Evolutionary conservation across 1,284 basidiomycete genomes (phyloP).

Genomic region (Polyporus tsugae): DNA sequence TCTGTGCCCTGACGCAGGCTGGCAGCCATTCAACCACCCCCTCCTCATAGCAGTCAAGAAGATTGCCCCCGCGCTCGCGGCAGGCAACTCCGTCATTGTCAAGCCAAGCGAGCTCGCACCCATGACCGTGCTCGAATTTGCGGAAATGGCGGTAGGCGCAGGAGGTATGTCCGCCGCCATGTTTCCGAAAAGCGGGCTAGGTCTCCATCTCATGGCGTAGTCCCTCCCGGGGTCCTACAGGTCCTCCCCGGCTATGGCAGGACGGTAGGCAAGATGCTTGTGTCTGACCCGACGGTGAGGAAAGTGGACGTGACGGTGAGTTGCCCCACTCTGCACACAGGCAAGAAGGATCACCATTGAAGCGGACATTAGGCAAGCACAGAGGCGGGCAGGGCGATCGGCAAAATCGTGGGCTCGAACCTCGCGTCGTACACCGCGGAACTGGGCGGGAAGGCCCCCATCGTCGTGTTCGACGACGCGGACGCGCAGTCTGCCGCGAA

Average conservation of each 20-base stretch:
- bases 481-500: constrained; percentile 76
- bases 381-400: constrained; percentile 73
- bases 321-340: constrained; percentile 6
- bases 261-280: constrained; percentile 69
- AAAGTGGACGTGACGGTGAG: constrained; percentile 86
- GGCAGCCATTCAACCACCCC: constrained; percentile 86
- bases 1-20: not conserved
- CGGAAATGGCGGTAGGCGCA: constrained; percentile 65
- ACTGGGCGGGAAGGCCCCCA: constrained; percentile 84
- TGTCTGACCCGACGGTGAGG: constrained; percentile 68
- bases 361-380: constrained; percentile 72
- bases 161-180: constrained; percentile 57
- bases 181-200: not conserved
- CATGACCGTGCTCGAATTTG: constrained; percentile 79
- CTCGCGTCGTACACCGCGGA: constrained; percentile 81
- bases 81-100: constrained; percentile 84
- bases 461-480: constrained; percentile 81
- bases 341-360: not conserved
- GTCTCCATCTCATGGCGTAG: constrained; percentile 45
- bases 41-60: constrained; percentile 87
- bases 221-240: constrained; percentile 78
- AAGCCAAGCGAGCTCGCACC: constrained; percentile 82
- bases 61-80: constrained; percentile 84
- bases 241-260: constrained; percentile 77
- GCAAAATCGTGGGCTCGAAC: constrained; percentile 75